Evolutionary conservation across 345 rosid species (phyloP), one percentile per base, ranked within the genome.

Genomic region (Arabis hirsuta): DNA sequence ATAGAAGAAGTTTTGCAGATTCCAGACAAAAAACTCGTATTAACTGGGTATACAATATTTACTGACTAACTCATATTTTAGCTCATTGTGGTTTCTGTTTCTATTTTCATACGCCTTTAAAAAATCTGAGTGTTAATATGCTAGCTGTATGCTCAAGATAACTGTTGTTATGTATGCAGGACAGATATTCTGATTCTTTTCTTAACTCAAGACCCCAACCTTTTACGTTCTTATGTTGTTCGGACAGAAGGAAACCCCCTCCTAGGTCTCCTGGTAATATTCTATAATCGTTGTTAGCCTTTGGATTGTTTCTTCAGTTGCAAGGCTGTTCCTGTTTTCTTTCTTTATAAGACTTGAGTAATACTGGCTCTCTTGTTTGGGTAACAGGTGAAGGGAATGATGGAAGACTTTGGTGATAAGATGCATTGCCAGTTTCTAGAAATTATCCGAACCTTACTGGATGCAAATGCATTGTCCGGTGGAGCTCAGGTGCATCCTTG

Each of bases 371-470:
- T 32, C 12, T 57, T 57, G 26, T 62, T 63, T 64, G 61, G 56
- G 42, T 59, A 62, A 36, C 86, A 96, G 99, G 98, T 96, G 61
- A 90, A 90, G 78, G 96, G 99, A 64, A 87, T 96, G 98, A 76
- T 87, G 77, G 91, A 97, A 58, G 98, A 92, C 76, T 92, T 92
- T 70, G 97, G 92, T 71, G 95, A 85, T 31, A 91, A 87, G 81
- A 90, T 96, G 99, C 90, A 96, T 60, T 96, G 97, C 84, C 98
- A 96, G 64, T 96, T 96, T 85, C 92, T 90, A 55, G 99, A 96
- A 81, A 96, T 92, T 80, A 87, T 96, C 58, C 94, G 99, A 41
- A 92, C 90, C 84, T 87, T 96, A 78, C 82, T 96, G 81, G 99
- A 96, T 83, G 85, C 99, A 12, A 86, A 84, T 70, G 82, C 96